A percentile compares a stretch with the other conserved stretches of the same genome.
Evolutionary conservation across 352 stramenopile genomes (phyloP).

Genomic region (Pythium biforme): DNA sequence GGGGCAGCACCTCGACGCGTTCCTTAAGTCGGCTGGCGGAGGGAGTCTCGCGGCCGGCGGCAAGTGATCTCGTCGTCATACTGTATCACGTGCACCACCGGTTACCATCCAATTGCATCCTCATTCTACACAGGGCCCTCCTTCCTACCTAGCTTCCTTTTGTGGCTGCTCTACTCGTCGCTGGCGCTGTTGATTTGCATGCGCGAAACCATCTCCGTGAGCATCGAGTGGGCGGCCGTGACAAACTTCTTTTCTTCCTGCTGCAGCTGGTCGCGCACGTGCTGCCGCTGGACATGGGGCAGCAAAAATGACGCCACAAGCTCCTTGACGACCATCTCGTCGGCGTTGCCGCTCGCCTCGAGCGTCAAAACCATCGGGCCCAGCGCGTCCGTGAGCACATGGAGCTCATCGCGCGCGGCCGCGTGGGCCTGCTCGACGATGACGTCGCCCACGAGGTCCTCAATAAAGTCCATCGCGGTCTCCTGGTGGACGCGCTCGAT

Average conservation of each 20-base stretch:
- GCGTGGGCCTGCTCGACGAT: constrained; percentile 46
- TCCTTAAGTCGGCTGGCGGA: constrained; percentile 87
- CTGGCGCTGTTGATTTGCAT: neutral
- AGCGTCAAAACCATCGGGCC: constrained; percentile 52
- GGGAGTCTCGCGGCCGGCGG: constrained; percentile 28
- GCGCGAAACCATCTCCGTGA: constrained; percentile 39
- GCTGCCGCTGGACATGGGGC: constrained; percentile 68
- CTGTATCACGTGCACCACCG: too few species aligned
- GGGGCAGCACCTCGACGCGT: constrained; percentile 93
- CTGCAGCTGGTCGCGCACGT: constrained; percentile 53
- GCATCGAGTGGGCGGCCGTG: constrained; percentile 53
- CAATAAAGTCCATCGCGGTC: constrained; percentile 68
- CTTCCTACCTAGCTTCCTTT: neutral
- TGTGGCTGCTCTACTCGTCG: neutral
- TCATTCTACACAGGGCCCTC: too few species aligned
- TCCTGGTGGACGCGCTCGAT: constrained; percentile 81
- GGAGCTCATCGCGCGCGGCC: constrained; percentile 50
- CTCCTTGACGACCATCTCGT: constrained; percentile 70
- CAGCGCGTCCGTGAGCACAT: constrained; percentile 43
- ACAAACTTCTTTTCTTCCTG: constrained; percentile 70
- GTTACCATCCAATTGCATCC: constrained; percentile 9
- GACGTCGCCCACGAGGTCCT: constrained; percentile 62
- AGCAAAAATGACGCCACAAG: constrained; percentile 82
- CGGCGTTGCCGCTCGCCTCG: constrained; percentile 43
- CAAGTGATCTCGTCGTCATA: constrained; percentile 2